Evolutionary conservation across 140 eudicot species (phyloP).

Genomic region (Bidens hawaiensis): DNA sequence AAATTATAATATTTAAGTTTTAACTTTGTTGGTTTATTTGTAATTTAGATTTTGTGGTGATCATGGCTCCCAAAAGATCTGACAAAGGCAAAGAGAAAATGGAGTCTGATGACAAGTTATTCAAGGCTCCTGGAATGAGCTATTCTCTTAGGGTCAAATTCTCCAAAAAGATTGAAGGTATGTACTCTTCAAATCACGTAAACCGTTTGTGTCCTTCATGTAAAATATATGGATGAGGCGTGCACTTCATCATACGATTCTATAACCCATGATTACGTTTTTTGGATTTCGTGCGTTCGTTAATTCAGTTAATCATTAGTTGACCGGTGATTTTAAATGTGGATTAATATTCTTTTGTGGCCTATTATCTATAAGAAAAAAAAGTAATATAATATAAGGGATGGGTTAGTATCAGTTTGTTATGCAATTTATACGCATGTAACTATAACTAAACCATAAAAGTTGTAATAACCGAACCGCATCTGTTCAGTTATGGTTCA

Average conservation of each 20-base stretch:
- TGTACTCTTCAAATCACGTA: background rate
- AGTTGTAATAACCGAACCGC: background rate
- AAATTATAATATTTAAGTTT: too few species aligned
- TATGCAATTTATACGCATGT: background rate
- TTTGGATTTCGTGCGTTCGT: too few species aligned
- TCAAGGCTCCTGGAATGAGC: constrained; percentile 32
- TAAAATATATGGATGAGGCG: too few species aligned
- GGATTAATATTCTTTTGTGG: too few species aligned
- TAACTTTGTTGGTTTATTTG: constrained; percentile 23
- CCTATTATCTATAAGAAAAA: too few species aligned
- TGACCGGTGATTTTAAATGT: too few species aligned
- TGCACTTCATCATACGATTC: too few species aligned
- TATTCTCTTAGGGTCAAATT: constrained; percentile 41
- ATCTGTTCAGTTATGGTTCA: background rate
- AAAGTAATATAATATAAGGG: too few species aligned
- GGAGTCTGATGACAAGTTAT: constrained; percentile 31
- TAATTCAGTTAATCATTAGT: too few species aligned
- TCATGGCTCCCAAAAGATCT: constrained; percentile 62
- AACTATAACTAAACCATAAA: background rate
- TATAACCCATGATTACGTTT: background rate
- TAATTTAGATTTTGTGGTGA: constrained; percentile 29
- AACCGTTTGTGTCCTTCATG: background rate
- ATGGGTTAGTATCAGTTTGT: too few species aligned
- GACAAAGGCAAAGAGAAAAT: constrained; percentile 35
- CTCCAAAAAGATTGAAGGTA: constrained; percentile 56